Evolutionary conservation across 805 yeast species (phyloP).

Genomic region (Zygotorulaspora sp.): DNA sequence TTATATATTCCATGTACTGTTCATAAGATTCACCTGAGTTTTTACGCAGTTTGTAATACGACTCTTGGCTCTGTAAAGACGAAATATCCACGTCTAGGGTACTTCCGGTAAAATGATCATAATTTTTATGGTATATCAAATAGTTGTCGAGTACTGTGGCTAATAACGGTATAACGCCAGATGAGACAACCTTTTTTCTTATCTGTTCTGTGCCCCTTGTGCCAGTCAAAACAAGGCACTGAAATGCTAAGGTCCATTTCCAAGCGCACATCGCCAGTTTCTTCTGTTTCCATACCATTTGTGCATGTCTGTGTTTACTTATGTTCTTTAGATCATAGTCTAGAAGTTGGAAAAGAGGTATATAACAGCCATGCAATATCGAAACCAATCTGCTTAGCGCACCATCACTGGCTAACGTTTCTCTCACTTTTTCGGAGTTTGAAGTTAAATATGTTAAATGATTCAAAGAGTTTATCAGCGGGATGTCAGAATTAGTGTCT

Average conservation of each 20-base stretch:
- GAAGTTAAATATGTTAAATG: conserved; percentile 85
- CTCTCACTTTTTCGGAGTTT: conserved; percentile 83
- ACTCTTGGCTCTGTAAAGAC: conserved; percentile 15
- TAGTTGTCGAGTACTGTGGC: conserved; percentile 92
- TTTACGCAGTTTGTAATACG: conserved; percentile 18
- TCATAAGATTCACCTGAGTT: conserved; percentile 20
- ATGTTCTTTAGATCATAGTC: conserved; percentile 19
- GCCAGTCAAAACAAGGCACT: conserved; percentile 85
- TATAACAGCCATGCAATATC: conserved; percentile 75
- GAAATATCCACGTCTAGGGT: conserved; percentile 17
- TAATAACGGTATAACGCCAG: conserved; percentile 85
- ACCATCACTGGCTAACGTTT: conserved; percentile 83
- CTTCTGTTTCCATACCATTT: conserved; percentile 34
- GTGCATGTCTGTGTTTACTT: conserved; percentile 17
- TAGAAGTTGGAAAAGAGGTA: conserved; percentile 22
- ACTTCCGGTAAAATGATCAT: conserved; percentile 28
- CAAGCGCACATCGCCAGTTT: conserved; percentile 64
- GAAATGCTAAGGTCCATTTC: conserved; percentile 96
- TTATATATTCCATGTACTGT: conserved; percentile 17
- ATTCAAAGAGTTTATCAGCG: conserved; percentile 85
- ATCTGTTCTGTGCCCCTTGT: conserved; percentile 88
- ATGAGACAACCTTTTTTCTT: conserved; percentile 79
- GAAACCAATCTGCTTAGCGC: conserved; percentile 85
- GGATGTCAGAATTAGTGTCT: conserved; percentile 84
- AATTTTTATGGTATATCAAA: conserved; percentile 40